A percentile compares a stretch with the other conserved stretches of the same genome.
Evolutionary conservation across 768 basidiomycete genomes (phyloP).

Genomic region (Tylopilus subfusipes): DNA sequence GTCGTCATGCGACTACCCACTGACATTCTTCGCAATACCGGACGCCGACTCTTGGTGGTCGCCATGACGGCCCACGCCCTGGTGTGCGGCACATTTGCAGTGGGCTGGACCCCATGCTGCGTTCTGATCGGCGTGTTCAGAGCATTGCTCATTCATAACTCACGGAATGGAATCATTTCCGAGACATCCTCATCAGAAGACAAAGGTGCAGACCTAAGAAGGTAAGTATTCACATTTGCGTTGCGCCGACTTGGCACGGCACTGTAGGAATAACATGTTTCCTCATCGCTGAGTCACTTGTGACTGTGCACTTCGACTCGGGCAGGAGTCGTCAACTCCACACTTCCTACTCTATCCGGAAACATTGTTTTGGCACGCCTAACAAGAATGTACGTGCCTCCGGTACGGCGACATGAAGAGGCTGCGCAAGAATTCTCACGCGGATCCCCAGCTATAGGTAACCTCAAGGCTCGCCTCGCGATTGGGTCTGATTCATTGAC

Average conservation of each 20-base stretch:
- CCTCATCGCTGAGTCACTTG: not conserved
- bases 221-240: not conserved
- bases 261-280: not conserved
- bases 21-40: not conserved
- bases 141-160: not conserved
- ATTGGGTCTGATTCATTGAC: conserved; percentile 1
- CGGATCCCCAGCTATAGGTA: not conserved
- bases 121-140: conserved; percentile 9
- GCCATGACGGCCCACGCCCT: not conserved
- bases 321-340: not conserved
- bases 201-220: not conserved
- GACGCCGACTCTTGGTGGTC: not conserved
- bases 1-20: not conserved
- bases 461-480: not conserved
- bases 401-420: not conserved
- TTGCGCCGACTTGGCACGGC: not conserved
- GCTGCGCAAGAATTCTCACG: not conserved
- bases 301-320: not conserved
- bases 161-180: conserved; percentile 8
- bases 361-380: not conserved
- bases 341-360: not conserved
- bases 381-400: not conserved
- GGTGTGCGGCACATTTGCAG: not conserved
- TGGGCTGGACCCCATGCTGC: not conserved
- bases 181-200: not conserved